Evolutionary conservation across 164 flowering plant genomes (phyloP).

Genomic region (Nelumbo lutea): DNA sequence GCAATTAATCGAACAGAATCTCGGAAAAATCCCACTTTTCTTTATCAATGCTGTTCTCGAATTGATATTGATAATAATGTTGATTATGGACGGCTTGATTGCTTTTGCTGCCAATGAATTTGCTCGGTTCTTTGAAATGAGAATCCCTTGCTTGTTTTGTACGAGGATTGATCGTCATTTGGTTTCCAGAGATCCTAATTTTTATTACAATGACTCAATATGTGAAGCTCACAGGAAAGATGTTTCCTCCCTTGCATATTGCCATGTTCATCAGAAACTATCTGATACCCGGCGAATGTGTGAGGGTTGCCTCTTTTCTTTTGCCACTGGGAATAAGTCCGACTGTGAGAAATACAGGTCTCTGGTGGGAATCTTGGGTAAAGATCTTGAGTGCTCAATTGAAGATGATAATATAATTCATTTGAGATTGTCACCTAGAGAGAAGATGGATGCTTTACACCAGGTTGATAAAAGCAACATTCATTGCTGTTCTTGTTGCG

Average conservation of each 20-base stretch:
- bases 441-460: constrained; percentile 21
- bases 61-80: constrained; percentile 58
- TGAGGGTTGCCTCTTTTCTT: constrained; percentile 73
- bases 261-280: constrained; percentile 60
- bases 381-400: constrained; percentile 46
- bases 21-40: constrained; percentile 54
- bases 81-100: constrained; percentile 67
- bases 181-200: constrained; percentile 30
- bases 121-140: constrained; percentile 61
- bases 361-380: constrained; percentile 52
- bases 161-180: constrained; percentile 67
- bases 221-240: constrained; percentile 74
- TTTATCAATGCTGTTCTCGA: constrained; percentile 61
- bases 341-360: constrained; percentile 50
- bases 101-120: constrained; percentile 54
- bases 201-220: constrained; percentile 60
- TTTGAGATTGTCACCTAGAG: constrained; percentile 21
- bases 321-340: constrained; percentile 55
- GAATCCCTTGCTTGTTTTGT: constrained; percentile 73
- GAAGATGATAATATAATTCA: constrained; percentile 43
- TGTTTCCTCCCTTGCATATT: constrained; percentile 64
- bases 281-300: constrained; percentile 74
- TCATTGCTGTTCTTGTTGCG: constrained; percentile 65
- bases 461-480: constrained; percentile 18
- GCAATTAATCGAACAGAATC: constrained; percentile 43